Percentiles rank a stretch among this genome's conserved stretches.
These are phyloP conservation scores for Populus tremula DNA, from an alignment of 345 rosid genomes.

Conservation along the genomic window DNA sequence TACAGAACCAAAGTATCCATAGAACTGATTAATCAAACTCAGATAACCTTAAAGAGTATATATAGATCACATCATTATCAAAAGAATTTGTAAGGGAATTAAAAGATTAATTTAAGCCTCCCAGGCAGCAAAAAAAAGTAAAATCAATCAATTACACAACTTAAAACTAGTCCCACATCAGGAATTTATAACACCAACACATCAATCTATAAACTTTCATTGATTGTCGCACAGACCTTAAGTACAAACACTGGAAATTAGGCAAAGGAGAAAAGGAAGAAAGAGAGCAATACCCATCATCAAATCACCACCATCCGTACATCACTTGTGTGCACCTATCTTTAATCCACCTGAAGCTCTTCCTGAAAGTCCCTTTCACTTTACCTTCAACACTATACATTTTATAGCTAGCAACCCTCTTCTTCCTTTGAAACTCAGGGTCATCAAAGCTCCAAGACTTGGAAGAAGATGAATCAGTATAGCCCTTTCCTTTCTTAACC, in stretches of 20 bases:
- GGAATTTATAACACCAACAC: constrained; percentile 15
- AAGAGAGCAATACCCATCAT: background rate
- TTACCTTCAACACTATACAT: constrained; percentile 82
- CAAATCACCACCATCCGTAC: constrained; percentile 77
- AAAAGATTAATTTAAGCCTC: constrained; percentile 2
- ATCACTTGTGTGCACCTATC: constrained; percentile 64
- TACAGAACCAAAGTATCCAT: background rate
- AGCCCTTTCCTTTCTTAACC: constrained; percentile 53
- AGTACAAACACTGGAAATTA: constrained; percentile 6
- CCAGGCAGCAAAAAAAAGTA: constrained; percentile 7
- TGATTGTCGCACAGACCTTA: constrained; percentile 12
- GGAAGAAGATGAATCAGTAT: constrained; percentile 41
- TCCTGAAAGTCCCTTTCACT: constrained; percentile 82
- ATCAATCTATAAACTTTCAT: background rate
- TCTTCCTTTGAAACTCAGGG: constrained; percentile 92
- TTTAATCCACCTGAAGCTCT: constrained; percentile 89
- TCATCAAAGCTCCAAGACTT: constrained; percentile 58
- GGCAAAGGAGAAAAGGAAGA: background rate
- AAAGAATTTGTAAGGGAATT: background rate
- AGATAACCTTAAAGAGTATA: background rate
- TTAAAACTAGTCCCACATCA: constrained; percentile 11
- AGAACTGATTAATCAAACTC: background rate
- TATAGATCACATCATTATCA: background rate
- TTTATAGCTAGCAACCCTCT: constrained; percentile 88
- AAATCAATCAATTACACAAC: constrained; percentile 5